Conservation (phyloP, 345 rosid species). For the Excoecaria agallocha region DNA sequence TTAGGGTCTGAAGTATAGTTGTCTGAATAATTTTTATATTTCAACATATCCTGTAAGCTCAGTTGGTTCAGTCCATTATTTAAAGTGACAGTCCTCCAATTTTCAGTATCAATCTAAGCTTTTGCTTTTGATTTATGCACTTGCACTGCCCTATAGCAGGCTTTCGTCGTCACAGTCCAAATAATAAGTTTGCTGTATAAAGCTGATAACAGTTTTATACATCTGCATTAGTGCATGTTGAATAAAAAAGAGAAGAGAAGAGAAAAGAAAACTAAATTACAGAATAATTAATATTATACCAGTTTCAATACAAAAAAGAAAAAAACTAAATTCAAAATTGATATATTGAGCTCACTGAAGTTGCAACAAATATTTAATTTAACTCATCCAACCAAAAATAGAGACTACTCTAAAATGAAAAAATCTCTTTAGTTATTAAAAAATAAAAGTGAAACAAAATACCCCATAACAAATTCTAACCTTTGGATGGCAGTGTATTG, state of each 20-base stretch:
- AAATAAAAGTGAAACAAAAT: neutral
- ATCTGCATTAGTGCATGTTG: no score
- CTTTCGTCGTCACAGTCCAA: neutral
- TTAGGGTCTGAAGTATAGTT: neutral
- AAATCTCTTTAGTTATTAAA: neutral
- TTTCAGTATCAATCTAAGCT: neutral
- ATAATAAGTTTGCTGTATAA: neutral
- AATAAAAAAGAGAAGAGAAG: neutral
- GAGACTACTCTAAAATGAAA: neutral
- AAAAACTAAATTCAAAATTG: neutral
- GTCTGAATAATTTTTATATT: neutral
- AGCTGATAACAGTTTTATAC: neutral
- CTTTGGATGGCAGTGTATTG: conserved; percentile 56
- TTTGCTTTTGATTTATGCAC: neutral
- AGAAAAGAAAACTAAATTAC: neutral
- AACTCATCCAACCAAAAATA: neutral
- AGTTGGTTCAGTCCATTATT: neutral
- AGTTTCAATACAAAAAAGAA: neutral
- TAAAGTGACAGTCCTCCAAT: neutral
- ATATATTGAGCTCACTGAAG: neutral
- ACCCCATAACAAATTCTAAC: conserved; percentile 21
- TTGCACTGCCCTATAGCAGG: neutral
- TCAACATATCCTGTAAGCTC: neutral
- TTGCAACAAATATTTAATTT: neutral
- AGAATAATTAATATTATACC: neutral